Percentiles rank a stretch among this genome's conserved stretches.
Conservation (phyloP, 768 basidiomycete species). For the Phanerochaete sordida region DNA sequence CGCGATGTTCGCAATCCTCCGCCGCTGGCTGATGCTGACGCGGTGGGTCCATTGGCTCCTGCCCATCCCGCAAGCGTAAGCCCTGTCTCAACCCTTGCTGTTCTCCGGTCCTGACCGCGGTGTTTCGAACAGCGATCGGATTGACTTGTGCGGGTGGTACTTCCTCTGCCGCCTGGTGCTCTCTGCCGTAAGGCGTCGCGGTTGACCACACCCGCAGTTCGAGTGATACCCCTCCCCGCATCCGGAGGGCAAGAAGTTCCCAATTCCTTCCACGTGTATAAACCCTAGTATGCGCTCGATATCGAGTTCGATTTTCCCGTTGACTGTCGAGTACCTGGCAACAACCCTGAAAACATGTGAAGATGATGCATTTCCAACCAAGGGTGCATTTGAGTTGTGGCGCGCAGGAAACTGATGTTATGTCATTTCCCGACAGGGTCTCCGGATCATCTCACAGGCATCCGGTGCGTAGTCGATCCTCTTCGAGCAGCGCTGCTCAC, state of each 20-base stretch:
- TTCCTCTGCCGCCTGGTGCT: neutral
- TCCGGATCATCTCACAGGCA: neutral
- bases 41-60: neutral
- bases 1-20: neutral
- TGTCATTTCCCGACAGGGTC: too few relatives aligned
- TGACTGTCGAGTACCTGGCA: too few relatives aligned
- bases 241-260: too few relatives aligned
- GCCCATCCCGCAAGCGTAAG: neutral
- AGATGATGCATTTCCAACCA: neutral
- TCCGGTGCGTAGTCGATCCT: neutral
- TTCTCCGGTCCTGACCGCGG: neutral
- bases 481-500: neutral
- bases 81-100: too few relatives aligned
- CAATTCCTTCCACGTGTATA: neutral
- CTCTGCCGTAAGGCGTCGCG: neutral
- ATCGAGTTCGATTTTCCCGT: neutral
- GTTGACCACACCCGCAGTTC: neutral
- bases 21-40: neutral
- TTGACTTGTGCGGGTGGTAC: neutral
- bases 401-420: neutral
- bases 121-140: neutral
- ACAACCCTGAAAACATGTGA: too few relatives aligned
- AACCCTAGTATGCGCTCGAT: neutral
- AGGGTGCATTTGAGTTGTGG: neutral
- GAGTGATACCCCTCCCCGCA: too few relatives aligned